These are phyloP conservation scores for Trifolium dubium DNA, from an alignment of 306 rosid genomes.

Conservation along the genomic window DNA sequence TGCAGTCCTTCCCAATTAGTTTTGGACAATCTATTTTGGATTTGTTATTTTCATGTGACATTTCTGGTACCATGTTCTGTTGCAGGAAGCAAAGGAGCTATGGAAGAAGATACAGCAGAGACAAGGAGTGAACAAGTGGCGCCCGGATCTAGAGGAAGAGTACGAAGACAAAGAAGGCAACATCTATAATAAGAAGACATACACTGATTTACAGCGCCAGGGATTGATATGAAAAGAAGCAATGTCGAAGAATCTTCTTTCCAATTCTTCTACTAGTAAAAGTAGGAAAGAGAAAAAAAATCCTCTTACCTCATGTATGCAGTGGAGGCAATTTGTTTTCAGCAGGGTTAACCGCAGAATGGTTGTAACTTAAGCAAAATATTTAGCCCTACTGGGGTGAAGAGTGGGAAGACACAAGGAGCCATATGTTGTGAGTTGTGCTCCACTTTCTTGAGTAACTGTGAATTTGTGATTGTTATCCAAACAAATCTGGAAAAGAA, in stretches of 20 bases:
- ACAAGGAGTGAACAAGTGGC: conserved; percentile 95
- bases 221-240: conserved; percentile 67
- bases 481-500: conserved; percentile 6
- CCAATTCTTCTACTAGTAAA: background rate
- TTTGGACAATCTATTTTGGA: background rate
- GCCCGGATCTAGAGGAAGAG: conserved; percentile 97
- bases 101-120: conserved; percentile 94
- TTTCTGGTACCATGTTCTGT: conserved; percentile 24
- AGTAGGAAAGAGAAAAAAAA: background rate
- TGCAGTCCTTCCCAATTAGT: background rate
- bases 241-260: conserved; percentile 5
- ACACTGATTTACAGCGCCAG: conserved; percentile 94
- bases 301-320: conserved; percentile 8
- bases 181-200: conserved; percentile 96
- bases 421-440: background rate
- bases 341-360: background rate
- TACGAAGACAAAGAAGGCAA: conserved; percentile 99
- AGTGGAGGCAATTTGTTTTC: conserved; percentile 25
- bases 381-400: conserved; percentile 1
- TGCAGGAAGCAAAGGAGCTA: conserved; percentile 93
- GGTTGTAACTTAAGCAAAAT: conserved; percentile 18
- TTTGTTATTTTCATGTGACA: background rate
- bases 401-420: conserved; percentile 3
- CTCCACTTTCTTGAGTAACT: background rate
- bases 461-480: conserved; percentile 15